Conservation (phyloP, 441 rosid species). For the Jatropha podagrica region DNA sequence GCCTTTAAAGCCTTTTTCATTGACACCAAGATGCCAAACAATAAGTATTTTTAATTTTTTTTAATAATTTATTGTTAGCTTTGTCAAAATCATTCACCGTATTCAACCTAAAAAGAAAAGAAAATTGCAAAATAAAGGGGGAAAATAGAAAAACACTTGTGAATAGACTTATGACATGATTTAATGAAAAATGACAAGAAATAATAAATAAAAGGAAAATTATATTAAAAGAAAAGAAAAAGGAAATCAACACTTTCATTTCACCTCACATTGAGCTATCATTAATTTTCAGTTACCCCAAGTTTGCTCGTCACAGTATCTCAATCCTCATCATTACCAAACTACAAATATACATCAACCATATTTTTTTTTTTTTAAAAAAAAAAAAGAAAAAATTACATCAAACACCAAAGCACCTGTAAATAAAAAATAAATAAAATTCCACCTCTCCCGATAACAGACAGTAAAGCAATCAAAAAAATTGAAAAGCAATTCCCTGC, state of each 20-base stretch:
- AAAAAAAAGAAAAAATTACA: no score
- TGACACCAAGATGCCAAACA: no score
- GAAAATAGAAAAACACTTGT: background rate
- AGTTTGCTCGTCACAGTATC: constrained; percentile 1
- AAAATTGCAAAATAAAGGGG: background rate
- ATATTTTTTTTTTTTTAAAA: background rate
- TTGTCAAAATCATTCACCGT: no score
- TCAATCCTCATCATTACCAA: constrained; percentile 12
- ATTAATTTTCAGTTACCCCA: constrained; percentile 22
- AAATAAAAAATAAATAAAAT: background rate
- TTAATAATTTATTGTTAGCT: no score
- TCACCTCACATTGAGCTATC: constrained; percentile 12
- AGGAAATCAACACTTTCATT: constrained; percentile 3
- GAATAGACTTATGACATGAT: constrained; percentile 17
- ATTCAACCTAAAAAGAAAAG: background rate
- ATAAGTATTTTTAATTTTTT: no score
- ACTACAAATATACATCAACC: background rate
- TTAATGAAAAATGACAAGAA: constrained; percentile 5
- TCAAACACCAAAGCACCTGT: background rate
- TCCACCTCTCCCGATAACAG: background rate
- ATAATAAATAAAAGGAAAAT: background rate
- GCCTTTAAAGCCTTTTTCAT: no score
- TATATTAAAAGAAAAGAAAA: background rate
- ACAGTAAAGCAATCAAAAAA: constrained; percentile 1
- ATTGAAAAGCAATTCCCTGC: background rate